Percentiles rank a stretch among this genome's conserved stretches.
These are phyloP conservation scores for Sclerotinia trifoliorum DNA, from an alignment of 2,329 filamentous ascomycete genomes.

Conservation along the genomic window DNA sequence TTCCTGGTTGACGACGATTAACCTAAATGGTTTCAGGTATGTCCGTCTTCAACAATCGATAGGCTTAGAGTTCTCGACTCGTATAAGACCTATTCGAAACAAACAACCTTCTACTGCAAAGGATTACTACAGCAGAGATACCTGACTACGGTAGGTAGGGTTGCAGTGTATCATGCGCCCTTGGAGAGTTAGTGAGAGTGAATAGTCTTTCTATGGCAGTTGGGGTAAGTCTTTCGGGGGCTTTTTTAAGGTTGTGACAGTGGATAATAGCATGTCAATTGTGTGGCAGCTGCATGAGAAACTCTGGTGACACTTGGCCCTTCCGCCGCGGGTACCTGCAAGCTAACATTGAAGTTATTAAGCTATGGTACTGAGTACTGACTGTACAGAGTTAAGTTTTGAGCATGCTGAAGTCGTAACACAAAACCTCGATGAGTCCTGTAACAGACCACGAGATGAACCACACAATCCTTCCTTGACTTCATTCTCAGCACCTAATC, in stretches of 20 bases:
- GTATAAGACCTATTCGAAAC: constrained; percentile 4
- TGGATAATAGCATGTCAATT: background rate
- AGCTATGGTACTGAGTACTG: background rate
- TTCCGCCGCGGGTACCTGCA: background rate
- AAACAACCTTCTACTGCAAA: background rate
- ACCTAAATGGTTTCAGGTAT: background rate
- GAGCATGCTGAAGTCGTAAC: background rate
- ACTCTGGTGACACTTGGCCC: background rate
- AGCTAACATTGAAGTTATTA: background rate
- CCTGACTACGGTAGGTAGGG: background rate
- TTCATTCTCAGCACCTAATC: background rate
- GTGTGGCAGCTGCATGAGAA: background rate
- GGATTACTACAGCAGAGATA: background rate
- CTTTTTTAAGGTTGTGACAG: background rate
- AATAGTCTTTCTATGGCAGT: background rate
- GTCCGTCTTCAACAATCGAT: background rate
- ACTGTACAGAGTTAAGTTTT: background rate
- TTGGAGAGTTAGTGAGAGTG: background rate
- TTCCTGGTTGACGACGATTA: constrained; percentile 1
- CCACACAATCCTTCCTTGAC: constrained; percentile 4
- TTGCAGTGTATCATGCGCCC: background rate
- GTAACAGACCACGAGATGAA: constrained; percentile 13
- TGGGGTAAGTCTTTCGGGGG: background rate
- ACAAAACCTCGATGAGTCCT: constrained; percentile 6
- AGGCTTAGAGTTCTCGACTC: background rate